Percentiles rank a stretch among this genome's conserved stretches.
phyloP scores from a whole-genome alignment of 805 yeast genomes.

The Pichia manshurica region DNA sequence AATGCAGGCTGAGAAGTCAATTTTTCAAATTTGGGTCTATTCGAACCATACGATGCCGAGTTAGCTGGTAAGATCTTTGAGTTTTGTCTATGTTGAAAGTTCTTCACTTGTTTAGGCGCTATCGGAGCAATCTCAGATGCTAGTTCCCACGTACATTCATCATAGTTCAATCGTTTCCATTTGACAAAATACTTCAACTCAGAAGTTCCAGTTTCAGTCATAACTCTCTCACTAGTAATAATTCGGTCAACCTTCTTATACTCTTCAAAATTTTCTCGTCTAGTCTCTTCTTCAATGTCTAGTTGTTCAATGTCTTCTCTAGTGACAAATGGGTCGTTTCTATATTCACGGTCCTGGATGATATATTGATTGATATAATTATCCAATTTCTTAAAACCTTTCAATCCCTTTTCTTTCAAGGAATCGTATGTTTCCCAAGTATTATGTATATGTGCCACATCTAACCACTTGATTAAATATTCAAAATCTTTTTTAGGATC shows the following conservation, averaged over 20 bases:
- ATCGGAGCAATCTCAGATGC: slow-evolving; percentile 80
- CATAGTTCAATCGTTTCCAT: slow-evolving; percentile 91
- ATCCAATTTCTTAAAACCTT: slow-evolving; percentile 82
- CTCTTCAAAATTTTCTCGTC: slow-evolving; percentile 77
- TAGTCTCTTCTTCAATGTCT: slow-evolving; percentile 85
- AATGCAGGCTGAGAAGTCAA: slow-evolving; percentile 80
- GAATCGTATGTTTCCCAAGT: slow-evolving; percentile 78
- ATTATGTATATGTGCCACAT: slow-evolving; percentile 85
- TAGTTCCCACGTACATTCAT: slow-evolving; percentile 95
- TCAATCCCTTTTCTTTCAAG: slow-evolving; percentile 39
- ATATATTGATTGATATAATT: slow-evolving; percentile 81
- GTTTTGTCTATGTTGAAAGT: slow-evolving; percentile 72
- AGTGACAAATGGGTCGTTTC: slow-evolving; percentile 76
- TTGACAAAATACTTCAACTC: slow-evolving; percentile 79
- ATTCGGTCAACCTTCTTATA: slow-evolving; percentile 85
- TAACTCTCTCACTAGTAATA: slow-evolving; percentile 74
- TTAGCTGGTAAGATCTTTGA: slow-evolving; percentile 80
- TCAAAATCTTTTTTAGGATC: slow-evolving; percentile 55
- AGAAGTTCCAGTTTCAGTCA: slow-evolving; percentile 54
- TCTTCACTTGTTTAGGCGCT: slow-evolving; percentile 79
- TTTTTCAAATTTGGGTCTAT: slow-evolving; percentile 86
- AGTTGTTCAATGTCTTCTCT: slow-evolving; percentile 89
- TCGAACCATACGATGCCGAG: slow-evolving; percentile 67
- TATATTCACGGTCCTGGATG: slow-evolving; percentile 64
- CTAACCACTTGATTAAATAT: slow-evolving; percentile 77